These are phyloP conservation scores for Fragilaria radians DNA, from an alignment of 108 stramenopile genomes.

Conservation along the genomic window DNA sequence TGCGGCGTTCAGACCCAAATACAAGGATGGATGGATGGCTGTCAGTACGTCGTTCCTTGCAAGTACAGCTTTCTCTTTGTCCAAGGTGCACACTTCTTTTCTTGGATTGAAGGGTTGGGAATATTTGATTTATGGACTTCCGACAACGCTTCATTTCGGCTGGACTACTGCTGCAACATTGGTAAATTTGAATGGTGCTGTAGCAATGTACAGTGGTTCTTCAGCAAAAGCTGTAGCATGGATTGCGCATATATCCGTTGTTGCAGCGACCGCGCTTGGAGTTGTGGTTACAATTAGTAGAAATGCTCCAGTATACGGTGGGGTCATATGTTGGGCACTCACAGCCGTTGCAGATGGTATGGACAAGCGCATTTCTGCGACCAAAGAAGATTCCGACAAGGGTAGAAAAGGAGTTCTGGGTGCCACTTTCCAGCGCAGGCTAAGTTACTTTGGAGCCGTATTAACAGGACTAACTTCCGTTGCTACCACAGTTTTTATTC, in stretches of 20 bases:
- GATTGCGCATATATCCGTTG: constrained; percentile 54
- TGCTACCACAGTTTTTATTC: background rate
- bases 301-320: constrained; percentile 48
- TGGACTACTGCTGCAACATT: constrained; percentile 68
- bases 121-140: constrained; percentile 24
- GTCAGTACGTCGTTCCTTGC: constrained; percentile 40
- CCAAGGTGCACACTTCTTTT: constrained; percentile 34
- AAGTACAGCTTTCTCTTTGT: constrained; percentile 51
- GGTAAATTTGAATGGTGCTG: constrained; percentile 59
- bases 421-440: background rate
- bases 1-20: constrained; percentile 57
- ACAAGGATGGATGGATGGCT: constrained; percentile 41
- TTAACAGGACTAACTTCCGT: background rate
- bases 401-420: background rate
- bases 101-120: background rate
- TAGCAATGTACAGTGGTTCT: constrained; percentile 9
- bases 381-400: background rate
- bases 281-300: constrained; percentile 31
- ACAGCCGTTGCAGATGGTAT: constrained; percentile 55
- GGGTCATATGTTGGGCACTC: constrained; percentile 67
- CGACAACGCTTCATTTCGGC: constrained; percentile 61
- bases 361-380: constrained; percentile 4
- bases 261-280: constrained; percentile 52
- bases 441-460: background rate
- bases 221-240: constrained; percentile 12